Evolutionary conservation across 495 filamentous ascomycete genomes (phyloP).

Genomic region (Neurospora tetraspora): DNA sequence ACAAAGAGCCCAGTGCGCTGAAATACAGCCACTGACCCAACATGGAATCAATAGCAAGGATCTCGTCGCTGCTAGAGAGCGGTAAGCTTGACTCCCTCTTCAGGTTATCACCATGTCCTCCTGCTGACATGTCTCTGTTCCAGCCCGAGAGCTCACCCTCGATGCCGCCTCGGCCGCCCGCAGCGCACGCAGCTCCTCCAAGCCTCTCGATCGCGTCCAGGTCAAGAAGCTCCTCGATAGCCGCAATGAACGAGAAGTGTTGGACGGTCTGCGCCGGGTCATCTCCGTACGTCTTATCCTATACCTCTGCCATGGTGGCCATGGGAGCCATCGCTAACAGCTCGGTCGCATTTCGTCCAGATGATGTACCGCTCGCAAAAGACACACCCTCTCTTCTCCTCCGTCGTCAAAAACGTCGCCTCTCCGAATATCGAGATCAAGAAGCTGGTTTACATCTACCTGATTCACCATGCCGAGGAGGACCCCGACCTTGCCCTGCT

Average conservation of each 20-base stretch:
- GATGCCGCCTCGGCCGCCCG: constrained; percentile 83
- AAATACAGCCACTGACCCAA: not conserved
- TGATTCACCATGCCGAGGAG: constrained; percentile 88
- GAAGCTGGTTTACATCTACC: constrained; percentile 96
- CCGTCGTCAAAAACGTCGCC: constrained; percentile 92
- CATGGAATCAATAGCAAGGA: constrained; percentile 93
- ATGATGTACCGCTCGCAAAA: constrained; percentile 86
- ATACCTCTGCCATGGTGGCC: not conserved
- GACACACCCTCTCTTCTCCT: constrained; percentile 80
- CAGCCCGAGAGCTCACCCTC: constrained; percentile 91
- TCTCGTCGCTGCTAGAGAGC: constrained; percentile 87
- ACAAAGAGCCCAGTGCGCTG: not conserved
- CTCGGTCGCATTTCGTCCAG: constrained; percentile 40
- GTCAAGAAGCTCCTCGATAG: constrained; percentile 93
- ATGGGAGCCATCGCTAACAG: constrained; percentile 13
- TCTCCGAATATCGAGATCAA: constrained; percentile 87
- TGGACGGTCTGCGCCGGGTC: constrained; percentile 84
- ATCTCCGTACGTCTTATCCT: constrained; percentile 57
- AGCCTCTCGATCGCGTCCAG: constrained; percentile 48
- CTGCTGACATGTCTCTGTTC: constrained; percentile 12
- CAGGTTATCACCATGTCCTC: constrained; percentile 2
- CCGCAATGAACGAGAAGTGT: constrained; percentile 82
- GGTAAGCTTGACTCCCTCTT: constrained; percentile 40
- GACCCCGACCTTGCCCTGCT: constrained; percentile 91
- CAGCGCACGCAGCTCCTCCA: constrained; percentile 38